Base-by-base conservation (phyloP, 768 basidiomycete species). In the Saitozyma podzolica region DNA sequence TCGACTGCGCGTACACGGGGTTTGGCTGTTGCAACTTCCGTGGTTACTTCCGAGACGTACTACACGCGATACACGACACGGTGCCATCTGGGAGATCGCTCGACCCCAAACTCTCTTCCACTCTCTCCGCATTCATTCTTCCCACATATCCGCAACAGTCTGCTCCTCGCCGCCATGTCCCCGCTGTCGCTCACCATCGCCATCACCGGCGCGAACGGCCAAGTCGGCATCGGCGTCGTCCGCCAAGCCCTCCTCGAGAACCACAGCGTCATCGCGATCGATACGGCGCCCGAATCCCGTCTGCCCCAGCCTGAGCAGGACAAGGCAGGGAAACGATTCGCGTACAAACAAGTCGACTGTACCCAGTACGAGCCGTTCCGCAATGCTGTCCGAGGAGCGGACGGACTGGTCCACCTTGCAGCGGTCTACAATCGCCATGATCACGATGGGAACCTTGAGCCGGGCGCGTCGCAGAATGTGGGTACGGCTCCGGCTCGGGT, bases 331-430 rank as follows among this genome's bases (percentile, higher is more conserved):
- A 37, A 55, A 10, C 20, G 20, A 9, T 63, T 58, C 58, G 51
- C 58, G 19, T 66, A 66, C 43, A 57, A 56, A 48, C 49, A 55
- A 45, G 51, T 67, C 43, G 66, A 69, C 62, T 17, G 52, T 41
- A 39, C 58, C 17, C 63, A 74, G 40, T 71, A 66, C 48, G 54
- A 59, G 8, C 62, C 56, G 6, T 66, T 66, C 49, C 58, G 60
- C 13, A n/a, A 9, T 8, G 67, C 67, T 6, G 57, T 66, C 7
- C 42, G 60, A 16, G 67, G 68, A 14, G 72, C 70, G 61, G 60
- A 70, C 48, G 76, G 64, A 8, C 42, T 78, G 10, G 63, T 78
- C 3, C 76, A 78, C 59, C 63, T 78, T 6, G 74, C 70, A 39
- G 74, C 66, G 8, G 50, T 53, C 6, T 64, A 48, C 40, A 62